Conservation (phyloP, 371 early-diverging fungal species). For the Nematocida sp. region DNA sequence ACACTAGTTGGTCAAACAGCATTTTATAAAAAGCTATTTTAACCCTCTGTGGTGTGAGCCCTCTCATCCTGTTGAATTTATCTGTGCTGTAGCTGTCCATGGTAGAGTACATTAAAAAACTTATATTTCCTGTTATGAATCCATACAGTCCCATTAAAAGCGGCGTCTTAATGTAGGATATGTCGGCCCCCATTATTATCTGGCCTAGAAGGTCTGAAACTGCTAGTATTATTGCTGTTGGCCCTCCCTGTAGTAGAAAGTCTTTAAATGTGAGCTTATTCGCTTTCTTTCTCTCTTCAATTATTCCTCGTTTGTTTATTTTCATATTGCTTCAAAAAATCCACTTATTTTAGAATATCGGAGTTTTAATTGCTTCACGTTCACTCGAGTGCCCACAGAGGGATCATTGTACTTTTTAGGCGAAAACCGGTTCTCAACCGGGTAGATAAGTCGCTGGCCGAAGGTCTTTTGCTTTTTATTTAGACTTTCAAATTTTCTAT, state of each 20-base stretch:
- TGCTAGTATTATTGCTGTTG: conserved; percentile 6
- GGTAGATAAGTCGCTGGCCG: not conserved
- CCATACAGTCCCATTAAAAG: conserved; percentile 30
- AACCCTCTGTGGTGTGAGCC: not conserved
- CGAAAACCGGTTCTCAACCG: conserved; percentile 46
- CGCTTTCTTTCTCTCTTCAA: conserved; percentile 13
- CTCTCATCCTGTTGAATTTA: not conserved
- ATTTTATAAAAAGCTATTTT: conserved; percentile 39
- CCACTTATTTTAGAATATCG: conserved; percentile 53
- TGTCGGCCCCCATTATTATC: not conserved
- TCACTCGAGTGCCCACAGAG: conserved; percentile 20
- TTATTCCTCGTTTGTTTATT: conserved; percentile 50
- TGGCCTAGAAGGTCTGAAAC: conserved; percentile 35
- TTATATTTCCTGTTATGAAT: conserved; percentile 38
- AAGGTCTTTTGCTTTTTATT: conserved; percentile 11
- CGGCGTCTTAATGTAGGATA: not conserved
- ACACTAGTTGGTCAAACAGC: conserved; percentile 54
- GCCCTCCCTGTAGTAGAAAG: conserved; percentile 13
- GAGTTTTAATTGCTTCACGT: conserved; percentile 15
- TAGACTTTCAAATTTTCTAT: conserved; percentile 16
- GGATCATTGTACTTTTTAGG: not conserved
- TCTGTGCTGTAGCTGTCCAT: not conserved
- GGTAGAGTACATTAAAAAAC: conserved; percentile 35
- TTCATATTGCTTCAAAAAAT: conserved; percentile 59
- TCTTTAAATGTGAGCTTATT: not conserved